phyloP scores from a whole-genome alignment of 1,139 yeast genomes.

The Geotrichum candidum region DNA sequence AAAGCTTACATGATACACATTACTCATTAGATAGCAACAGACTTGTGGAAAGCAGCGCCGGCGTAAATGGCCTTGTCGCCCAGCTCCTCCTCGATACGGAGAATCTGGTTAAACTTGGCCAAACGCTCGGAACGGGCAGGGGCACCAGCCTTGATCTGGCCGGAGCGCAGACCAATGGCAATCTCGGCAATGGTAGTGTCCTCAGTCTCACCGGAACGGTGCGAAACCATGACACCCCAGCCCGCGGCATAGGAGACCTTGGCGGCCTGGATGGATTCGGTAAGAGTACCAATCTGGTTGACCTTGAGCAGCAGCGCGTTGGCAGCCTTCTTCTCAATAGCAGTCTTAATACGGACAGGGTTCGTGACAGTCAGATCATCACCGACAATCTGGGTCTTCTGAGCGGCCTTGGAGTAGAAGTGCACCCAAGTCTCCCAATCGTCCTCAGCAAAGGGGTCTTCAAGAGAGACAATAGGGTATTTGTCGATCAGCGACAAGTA shows the following conservation, averaged over 20 bases:
- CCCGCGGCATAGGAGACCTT: constrained; percentile 82
- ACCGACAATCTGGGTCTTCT: constrained; percentile 79
- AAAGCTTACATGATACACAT: not conserved
- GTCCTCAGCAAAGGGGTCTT: constrained; percentile 98
- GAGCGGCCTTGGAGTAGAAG: constrained; percentile 63
- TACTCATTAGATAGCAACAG: constrained; percentile 23
- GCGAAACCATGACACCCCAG: constrained; percentile 98
- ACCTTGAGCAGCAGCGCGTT: constrained; percentile 91
- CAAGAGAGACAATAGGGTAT: constrained; percentile 95
- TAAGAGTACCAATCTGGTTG: constrained; percentile 79
- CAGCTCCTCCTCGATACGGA: constrained; percentile 95
- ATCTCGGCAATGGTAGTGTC: constrained; percentile 96
- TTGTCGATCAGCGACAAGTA: constrained; percentile 71
- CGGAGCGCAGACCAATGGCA: constrained; percentile 92
- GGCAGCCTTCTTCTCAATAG: constrained; percentile 92
- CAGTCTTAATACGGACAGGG: constrained; percentile 87
- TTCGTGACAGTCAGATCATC: constrained; percentile 98
- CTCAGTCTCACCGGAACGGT: constrained; percentile 98
- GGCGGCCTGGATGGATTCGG: constrained; percentile 92
- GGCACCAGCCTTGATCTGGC: constrained; percentile 99
- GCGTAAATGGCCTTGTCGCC: constrained; percentile 94
- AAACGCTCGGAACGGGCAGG: constrained; percentile 99
- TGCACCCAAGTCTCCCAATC: constrained; percentile 97
- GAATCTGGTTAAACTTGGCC: constrained; percentile 87
- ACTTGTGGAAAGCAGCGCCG: constrained; percentile 73